Conservation (phyloP, 805 yeast genomes). For the Candida quercuum region DNA sequence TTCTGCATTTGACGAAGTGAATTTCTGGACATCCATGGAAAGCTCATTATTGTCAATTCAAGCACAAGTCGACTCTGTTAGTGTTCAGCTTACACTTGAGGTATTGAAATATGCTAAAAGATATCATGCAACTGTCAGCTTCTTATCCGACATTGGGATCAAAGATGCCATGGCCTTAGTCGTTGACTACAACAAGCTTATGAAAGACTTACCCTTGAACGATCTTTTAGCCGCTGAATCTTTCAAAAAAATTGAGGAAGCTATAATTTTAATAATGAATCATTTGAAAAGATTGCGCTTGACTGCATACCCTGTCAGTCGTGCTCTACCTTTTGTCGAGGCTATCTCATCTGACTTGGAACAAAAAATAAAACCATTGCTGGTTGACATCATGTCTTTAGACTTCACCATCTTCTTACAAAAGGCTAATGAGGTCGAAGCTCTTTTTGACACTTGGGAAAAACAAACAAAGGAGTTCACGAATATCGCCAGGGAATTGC, state of each 20-base stretch:
- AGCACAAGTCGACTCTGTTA: conserved; percentile 50
- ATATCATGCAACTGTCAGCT: conserved; percentile 71
- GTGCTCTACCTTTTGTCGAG: conserved; percentile 65
- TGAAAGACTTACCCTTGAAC: conserved; percentile 66
- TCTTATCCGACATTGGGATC: conserved; percentile 67
- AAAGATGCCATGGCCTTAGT: conserved; percentile 47
- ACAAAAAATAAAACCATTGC: conserved; percentile 33
- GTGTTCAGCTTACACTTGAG: conserved; percentile 51
- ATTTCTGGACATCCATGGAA: conserved; percentile 76
- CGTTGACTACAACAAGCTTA: conserved; percentile 51
- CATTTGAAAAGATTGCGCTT: conserved; percentile 61
- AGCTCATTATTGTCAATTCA: conserved; percentile 48
- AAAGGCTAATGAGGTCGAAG: conserved; percentile 24
- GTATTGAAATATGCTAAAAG: conserved; percentile 67
- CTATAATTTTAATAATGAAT: conserved; percentile 44
- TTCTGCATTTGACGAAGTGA: conserved; percentile 57
- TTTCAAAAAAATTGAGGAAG: conserved; percentile 38
- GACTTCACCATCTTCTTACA: conserved; percentile 34
- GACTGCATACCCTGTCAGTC: conserved; percentile 54
- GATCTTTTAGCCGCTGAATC: conserved; percentile 46
- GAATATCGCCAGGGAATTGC: conserved; percentile 63
- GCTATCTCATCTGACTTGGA: conserved; percentile 55
- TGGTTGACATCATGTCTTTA: conserved; percentile 41
- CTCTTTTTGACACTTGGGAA: conserved; percentile 49
- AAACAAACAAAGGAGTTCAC: conserved; percentile 57